Percentiles rank a stretch among this genome's conserved stretches.
phyloP scores from a whole-genome alignment of 768 basidiomycete genomes.

The Tricholoma flavovirens region DNA sequence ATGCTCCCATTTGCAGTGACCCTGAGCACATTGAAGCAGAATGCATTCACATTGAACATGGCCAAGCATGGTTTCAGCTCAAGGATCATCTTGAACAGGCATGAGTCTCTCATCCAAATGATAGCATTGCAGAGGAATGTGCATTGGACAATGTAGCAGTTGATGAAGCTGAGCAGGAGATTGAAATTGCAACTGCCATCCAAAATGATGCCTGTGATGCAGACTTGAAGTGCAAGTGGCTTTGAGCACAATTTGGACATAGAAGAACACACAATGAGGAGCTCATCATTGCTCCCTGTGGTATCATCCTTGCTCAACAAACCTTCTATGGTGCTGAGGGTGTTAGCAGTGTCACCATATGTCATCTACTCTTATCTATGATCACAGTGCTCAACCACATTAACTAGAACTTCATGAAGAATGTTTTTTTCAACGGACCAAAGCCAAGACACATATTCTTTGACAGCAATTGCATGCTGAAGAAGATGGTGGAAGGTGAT shows the following conservation, averaged over 20 bases:
- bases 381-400: conserved; percentile 1
- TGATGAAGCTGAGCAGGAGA: background rate
- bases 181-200: background rate
- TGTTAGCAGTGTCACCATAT: background rate
- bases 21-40: conserved; percentile 20
- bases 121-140: background rate
- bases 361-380: conserved; percentile 16
- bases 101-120: background rate
- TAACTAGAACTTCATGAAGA: conserved; percentile 14
- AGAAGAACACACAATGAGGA: conserved; percentile 29
- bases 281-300: conserved; percentile 26
- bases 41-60: conserved; percentile 11
- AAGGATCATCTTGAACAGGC: conserved; percentile 3
- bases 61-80: conserved; percentile 23
- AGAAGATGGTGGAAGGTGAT: conserved; percentile 22
- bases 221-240: conserved; percentile 4
- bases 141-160: background rate
- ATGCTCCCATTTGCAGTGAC: conserved; percentile 16
- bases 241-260: conserved; percentile 23
- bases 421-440: conserved; percentile 9
- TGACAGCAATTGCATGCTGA: conserved; percentile 33
- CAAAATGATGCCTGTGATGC: background rate
- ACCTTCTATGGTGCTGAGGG: conserved; percentile 29
- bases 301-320: conserved; percentile 22
- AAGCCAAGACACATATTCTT: conserved; percentile 20